Evolutionary conservation across 371 early-diverging fungal genomes (phyloP), one percentile per base, ranked within the genome.

Genomic region (Haplosporangium sp.): DNA sequence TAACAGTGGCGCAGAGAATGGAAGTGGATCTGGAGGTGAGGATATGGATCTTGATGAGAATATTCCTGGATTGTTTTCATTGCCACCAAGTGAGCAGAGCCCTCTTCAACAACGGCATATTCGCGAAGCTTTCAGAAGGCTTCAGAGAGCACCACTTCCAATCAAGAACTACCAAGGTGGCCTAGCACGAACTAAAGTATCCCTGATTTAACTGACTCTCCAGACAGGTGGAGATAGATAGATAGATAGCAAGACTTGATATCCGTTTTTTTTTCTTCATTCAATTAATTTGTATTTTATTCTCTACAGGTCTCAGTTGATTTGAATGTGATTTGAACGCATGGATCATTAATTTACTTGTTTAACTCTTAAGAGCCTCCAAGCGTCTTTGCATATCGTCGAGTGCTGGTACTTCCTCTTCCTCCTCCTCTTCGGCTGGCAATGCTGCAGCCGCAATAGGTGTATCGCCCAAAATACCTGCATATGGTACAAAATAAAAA

Each of bases 351-450:
- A 27, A 27, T 27, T 15, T 15, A 47, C 15, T 47, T 47, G 13
- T 47, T 63, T 74, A 79, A n/a, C 81, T 79, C 72, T 85, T 84
- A 67, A 91, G 75, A 77, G 94, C 96, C 77, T 93, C 89, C 67
- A 96, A 85, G 37, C 97, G 92, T 64, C 92, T 90, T 68, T 93
- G 92, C 96, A 96, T 96, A 61, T 89, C 90, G 69, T 95, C 94
- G 74, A 94, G 61, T 66, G 94, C 94, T 17, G 91, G 90, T 40
- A 92, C 94, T 48, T 91, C 90, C 63, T 94, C 91, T 9, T 89
- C 88, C 20, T 86, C 86, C 40, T 86, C 87, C 15, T 70, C 77
- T 37, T 72, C 86, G 45, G 72, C 52, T 56, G 84, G 73, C 44
- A 77, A 62, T 59, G 38, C 53, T 27, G 67, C 82, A 67, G 72